Base-by-base conservation (phyloP, 2,329 filamentous ascomycete species). In the Camillea tinctor region DNA sequence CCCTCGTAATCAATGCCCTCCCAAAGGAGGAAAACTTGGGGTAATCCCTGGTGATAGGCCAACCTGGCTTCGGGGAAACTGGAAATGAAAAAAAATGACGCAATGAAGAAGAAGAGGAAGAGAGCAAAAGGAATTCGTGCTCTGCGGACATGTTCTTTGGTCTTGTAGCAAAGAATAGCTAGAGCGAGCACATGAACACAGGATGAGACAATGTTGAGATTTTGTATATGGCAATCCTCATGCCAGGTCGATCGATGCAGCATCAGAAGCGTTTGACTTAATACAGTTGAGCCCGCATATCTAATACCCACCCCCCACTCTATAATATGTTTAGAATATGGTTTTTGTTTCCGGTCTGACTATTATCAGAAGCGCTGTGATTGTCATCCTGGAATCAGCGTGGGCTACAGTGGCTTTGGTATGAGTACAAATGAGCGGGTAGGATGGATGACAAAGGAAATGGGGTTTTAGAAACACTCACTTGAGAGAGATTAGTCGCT, bases 11-110 rank as follows among this genome's bases (percentile, higher is more conserved):
- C 56, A 67, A 51, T 68, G 60, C 63, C 64, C 63, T 40, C 55
- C 21, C 13, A 49, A 30, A 64, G n/a, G 58, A 66, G 60, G 64
- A 66, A 63, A 64, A 69, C 60, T 57, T 57, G 63, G 66, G 68
- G 62, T 59, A 55, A 50, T 66, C 60, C 51, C 49, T 57, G 60
- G 58, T 60, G 59, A 63, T 54, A 51, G 49, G 60, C 60, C 63
- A 62, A 65, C 57, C 58, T 61, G 57, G 63, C 64, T 64, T 68
- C 61, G 62, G 57, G 64, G 64, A 65, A 55, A 65, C 65, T 70
- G 65, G 68, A 70, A 58, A 71, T 59, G 69, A 71, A 67, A 68
- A 71, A 67, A 68, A 67, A 72, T 68, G 70, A 72, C 65, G 65
- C 68, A 59, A 72, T 54, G 70, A 72, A 69, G 67, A 69, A 60